Evolutionary conservation across 2,329 filamentous ascomycete species (phyloP).

Genomic region (Chaetomium globosum): DNA sequence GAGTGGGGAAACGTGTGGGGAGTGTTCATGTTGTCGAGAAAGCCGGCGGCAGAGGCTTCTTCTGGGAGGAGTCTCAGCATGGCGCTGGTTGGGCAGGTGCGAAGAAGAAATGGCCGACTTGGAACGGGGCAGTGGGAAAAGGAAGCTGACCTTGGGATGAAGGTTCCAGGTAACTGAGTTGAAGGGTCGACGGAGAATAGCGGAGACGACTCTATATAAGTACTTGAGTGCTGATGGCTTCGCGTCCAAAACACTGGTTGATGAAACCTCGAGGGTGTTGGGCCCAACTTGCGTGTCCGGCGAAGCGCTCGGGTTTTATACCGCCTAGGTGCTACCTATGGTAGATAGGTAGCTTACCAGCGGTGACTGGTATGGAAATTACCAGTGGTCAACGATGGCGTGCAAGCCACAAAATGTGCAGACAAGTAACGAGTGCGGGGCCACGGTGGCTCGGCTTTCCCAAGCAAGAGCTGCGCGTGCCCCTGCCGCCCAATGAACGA

Average conservation of each 20-base stretch:
- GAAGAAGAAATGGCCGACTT: neutral
- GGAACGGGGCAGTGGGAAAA: neutral
- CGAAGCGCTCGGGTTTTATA: neutral
- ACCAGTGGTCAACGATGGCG: too few relatives aligned
- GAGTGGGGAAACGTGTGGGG: neutral
- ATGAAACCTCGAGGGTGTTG: neutral
- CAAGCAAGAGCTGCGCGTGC: neutral
- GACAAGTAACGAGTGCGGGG: too few relatives aligned
- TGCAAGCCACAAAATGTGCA: too few relatives aligned
- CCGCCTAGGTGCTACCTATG: too few relatives aligned
- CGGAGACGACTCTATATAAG: neutral
- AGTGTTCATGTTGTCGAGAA: neutral
- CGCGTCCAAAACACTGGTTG: neutral
- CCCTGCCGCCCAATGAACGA: too few relatives aligned
- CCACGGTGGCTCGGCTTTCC: neutral
- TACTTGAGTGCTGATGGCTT: neutral
- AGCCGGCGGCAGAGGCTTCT: neutral
- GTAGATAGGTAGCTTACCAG: too few relatives aligned
- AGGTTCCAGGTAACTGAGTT: neutral
- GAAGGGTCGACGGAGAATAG: neutral
- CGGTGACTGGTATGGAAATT: too few relatives aligned
- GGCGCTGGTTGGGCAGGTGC: neutral
- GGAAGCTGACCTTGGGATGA: neutral
- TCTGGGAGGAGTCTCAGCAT: neutral
- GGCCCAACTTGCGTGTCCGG: neutral